Evolutionary conservation across 768 basidiomycete species (phyloP).

Genomic region (Clavaria fumosa): DNA sequence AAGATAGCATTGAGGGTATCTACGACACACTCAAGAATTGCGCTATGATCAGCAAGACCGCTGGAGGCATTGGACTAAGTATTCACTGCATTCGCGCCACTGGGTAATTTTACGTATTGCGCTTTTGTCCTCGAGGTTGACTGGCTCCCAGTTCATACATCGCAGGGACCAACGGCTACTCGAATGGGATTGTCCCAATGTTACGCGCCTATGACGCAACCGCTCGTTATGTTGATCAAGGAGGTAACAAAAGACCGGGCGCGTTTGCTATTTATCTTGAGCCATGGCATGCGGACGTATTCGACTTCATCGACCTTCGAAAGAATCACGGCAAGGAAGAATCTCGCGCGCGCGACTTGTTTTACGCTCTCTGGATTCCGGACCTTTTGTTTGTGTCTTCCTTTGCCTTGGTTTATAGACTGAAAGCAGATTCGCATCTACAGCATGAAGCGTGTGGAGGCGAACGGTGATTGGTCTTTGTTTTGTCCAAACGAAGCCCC

Average conservation of each 20-base stretch:
- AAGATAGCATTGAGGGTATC: constrained; percentile 97
- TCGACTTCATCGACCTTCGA: constrained; percentile 92
- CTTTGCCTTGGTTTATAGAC: not conserved
- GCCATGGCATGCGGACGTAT: constrained; percentile 96
- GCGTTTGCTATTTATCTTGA: constrained; percentile 98
- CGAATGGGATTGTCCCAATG: constrained; percentile 99
- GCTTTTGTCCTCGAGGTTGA: constrained; percentile 3
- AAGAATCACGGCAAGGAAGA: constrained; percentile 99
- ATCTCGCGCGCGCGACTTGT: constrained; percentile 87
- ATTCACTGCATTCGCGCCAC: constrained; percentile 96
- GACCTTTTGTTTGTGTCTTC: constrained; percentile 68
- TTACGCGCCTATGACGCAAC: constrained; percentile 95
- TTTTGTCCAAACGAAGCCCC: constrained; percentile 98
- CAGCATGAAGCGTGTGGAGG: constrained; percentile 95
- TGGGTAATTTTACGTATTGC: constrained; percentile 36
- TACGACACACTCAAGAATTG: constrained; percentile 97
- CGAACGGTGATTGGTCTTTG: constrained; percentile 80
- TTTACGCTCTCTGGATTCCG: constrained; percentile 96
- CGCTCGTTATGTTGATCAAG: constrained; percentile 96
- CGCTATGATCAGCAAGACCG: constrained; percentile 98
- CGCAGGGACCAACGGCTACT: constrained; percentile 97
- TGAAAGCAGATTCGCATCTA: not conserved
- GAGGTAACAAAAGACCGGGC: constrained; percentile 97
- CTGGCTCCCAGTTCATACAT: constrained; percentile 68
- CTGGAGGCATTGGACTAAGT: constrained; percentile 91